Percentiles rank a stretch among this genome's conserved stretches.
These are phyloP conservation scores for Toxoplasma gondii DNA, from an alignment of 169 alveolate species.

Conservation along the genomic window DNA sequence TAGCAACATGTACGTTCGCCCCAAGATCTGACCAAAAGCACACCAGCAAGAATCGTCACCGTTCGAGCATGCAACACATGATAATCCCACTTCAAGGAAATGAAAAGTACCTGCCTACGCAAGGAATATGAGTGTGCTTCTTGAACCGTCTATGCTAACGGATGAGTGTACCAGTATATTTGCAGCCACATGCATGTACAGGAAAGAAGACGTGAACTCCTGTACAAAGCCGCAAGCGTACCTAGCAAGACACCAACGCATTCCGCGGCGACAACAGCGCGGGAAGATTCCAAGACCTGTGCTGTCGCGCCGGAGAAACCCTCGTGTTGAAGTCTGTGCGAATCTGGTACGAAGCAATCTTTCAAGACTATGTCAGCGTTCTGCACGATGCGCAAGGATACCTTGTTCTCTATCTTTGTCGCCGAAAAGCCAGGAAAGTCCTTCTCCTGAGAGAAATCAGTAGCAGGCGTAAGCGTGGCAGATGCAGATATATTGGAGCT, in stretches of 20 bases:
- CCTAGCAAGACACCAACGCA: conserved; percentile 78
- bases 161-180: neutral
- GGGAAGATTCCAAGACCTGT: conserved; percentile 77
- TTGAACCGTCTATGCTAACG: neutral
- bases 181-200: neutral
- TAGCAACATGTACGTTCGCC: no score
- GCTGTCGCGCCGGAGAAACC: conserved; percentile 81
- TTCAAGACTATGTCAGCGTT: conserved; percentile 78
- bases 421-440: conserved; percentile 75
- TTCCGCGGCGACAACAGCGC: conserved; percentile 81
- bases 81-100: no score
- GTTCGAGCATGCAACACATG: no score
- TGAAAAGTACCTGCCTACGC: no score
- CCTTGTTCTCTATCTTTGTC: conserved; percentile 76
- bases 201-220: neutral
- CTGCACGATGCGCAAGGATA: conserved; percentile 84
- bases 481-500: no score
- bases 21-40: no score
- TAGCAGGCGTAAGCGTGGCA: neutral
- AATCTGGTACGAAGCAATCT: conserved; percentile 83
- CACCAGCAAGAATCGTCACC: no score
- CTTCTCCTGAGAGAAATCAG: conserved; percentile 69
- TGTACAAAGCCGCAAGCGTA: neutral
- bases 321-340: conserved; percentile 73
- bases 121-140: neutral